Base-by-base conservation (phyloP, 768 basidiomycete species). In the Heimioporus sp. region DNA sequence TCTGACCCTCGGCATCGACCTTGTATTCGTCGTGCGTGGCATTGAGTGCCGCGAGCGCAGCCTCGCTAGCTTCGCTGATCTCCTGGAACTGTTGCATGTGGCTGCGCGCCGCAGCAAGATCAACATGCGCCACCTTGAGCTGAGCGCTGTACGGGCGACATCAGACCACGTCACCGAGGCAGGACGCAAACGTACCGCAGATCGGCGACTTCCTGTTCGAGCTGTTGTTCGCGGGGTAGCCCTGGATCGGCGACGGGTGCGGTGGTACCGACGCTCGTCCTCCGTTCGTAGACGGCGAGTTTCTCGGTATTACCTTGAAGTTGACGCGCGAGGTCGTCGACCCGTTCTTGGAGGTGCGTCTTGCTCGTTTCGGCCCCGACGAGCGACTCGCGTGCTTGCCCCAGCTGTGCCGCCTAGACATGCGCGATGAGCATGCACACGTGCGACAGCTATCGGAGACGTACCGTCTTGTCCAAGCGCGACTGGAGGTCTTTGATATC, bases 41-140 rank as follows among this genome's bases (percentile, higher is more conserved):
- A 50, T 84, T 90, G 39, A 93, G 69, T 31, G 80, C 79, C 28
- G 80, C 75, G 8, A 95, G 74, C 10, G 91, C 89, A 55, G 79
- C 79, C 65, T 94, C 92, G 59, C 80, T 92, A 0, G 90, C 87
- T 61, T 86, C 81, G 54, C 87, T 87, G 59, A 95, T 93, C 57
- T 88, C 85, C 64, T 90, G 81, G 80, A 87, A 94, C 66, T 94
- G 92, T 53, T 87, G 80, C 28, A 87, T 84, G 61, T 92, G 89
- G 41, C 72, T 80, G 49, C 80, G 79, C 1, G 90, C 85, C 17
- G 81, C 73, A 10, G 82, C 76, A 34, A 92, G 78, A 57, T 93
- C 92, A 20, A 89, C 78, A 66, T 93, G 84, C 2, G 86, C 77
- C 2, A 90, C 76, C 70, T 90, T 92, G 46, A 95, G 74, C 24